phyloP scores from a whole-genome alignment of 768 basidiomycete genomes.

The Auriscalpium vulgare region DNA sequence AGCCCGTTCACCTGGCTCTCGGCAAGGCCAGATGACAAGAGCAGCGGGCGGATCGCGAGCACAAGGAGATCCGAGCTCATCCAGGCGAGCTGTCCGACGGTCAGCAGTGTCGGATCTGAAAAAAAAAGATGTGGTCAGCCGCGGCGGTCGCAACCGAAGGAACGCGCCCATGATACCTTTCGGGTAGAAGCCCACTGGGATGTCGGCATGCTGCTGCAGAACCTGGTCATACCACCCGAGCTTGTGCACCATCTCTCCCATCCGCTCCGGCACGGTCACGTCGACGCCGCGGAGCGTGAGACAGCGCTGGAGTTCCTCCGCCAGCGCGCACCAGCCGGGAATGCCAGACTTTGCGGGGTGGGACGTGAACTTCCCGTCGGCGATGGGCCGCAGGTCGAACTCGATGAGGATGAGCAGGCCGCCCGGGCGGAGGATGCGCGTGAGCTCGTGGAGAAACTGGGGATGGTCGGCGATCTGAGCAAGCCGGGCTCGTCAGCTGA shows the following conservation, averaged over 20 bases:
- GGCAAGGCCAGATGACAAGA: constrained; percentile 44
- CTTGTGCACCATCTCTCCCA: constrained; percentile 39
- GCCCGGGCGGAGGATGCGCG: constrained; percentile 61
- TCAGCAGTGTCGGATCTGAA: constrained; percentile 49
- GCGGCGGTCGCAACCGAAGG: not conserved
- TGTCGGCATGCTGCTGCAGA: constrained; percentile 44
- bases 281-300: constrained; percentile 47
- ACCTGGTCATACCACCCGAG: constrained; percentile 51
- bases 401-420: constrained; percentile 65
- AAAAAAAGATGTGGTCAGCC: constrained; percentile 4
- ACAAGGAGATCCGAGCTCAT: constrained; percentile 63
- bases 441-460: constrained; percentile 50
- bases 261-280: constrained; percentile 45
- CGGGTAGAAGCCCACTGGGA: constrained; percentile 67
- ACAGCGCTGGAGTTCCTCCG: constrained; percentile 54
- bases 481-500: not conserved
- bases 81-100: constrained; percentile 66
- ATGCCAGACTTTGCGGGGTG: constrained; percentile 26
- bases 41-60: constrained; percentile 53
- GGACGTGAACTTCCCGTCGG: constrained; percentile 34
- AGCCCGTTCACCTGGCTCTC: constrained; percentile 47
- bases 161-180: constrained; percentile 27
- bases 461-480: constrained; percentile 54
- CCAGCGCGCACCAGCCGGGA: constrained; percentile 55
- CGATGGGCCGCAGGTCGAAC: constrained; percentile 44